A percentile compares a stretch with the other conserved stretches of the same genome.
These are phyloP conservation scores for Cubamyces sp. DNA, from an alignment of 768 basidiomycete genomes.

Conservation along the genomic window DNA sequence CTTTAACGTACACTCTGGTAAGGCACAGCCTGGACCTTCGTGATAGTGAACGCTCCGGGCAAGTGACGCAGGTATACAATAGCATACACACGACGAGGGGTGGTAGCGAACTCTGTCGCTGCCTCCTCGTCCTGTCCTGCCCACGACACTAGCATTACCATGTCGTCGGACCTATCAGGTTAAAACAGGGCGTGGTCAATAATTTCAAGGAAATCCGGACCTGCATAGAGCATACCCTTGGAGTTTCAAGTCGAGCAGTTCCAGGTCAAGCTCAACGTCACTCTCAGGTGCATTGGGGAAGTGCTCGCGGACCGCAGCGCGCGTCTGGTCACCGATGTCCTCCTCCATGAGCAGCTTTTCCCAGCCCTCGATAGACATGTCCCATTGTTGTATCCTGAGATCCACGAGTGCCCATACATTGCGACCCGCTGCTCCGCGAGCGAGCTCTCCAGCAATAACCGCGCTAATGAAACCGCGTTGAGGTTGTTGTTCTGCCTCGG, in stretches of 20 bases:
- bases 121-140: slow-evolving; percentile 54
- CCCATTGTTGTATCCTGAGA: slow-evolving; percentile 73
- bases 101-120: slow-evolving; percentile 43
- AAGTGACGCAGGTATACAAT: slow-evolving; percentile 53
- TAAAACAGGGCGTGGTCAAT: slow-evolving; percentile 13
- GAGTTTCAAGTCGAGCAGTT: slow-evolving; percentile 70
- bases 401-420: slow-evolving; percentile 74
- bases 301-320: slow-evolving; percentile 49
- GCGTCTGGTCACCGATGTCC: slow-evolving; percentile 55
- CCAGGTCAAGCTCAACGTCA: slow-evolving; percentile 63
- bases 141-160: slow-evolving; percentile 71
- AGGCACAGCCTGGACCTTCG: slow-evolving; percentile 61
- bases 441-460: slow-evolving; percentile 50
- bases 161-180: slow-evolving; percentile 48
- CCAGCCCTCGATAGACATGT: slow-evolving; percentile 67
- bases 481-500: slow-evolving; percentile 45
- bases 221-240: slow-evolving; percentile 50
- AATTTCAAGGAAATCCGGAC: not conserved
- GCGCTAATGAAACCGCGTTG: slow-evolving; percentile 68
- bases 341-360: slow-evolving; percentile 64
- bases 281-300: slow-evolving; percentile 43
- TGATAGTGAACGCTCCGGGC: slow-evolving; percentile 48
- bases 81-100: slow-evolving; percentile 67
- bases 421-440: slow-evolving; percentile 46
- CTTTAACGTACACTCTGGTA: slow-evolving; percentile 68